Base-by-base conservation (phyloP, 1,284 basidiomycete genomes). In the Quambalaria eucalypti region DNA sequence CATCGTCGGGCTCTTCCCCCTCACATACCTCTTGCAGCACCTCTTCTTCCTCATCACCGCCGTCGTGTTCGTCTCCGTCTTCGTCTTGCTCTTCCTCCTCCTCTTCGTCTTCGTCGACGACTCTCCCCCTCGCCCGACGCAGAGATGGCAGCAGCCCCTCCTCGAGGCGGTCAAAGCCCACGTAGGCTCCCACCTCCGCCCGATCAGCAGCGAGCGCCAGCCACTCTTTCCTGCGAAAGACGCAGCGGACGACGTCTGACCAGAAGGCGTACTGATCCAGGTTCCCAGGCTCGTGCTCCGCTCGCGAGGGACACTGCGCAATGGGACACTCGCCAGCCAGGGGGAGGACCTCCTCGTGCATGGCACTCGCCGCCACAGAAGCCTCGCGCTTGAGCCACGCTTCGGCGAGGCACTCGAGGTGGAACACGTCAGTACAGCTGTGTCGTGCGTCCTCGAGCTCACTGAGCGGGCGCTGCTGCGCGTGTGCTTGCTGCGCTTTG, bases 401-500 rank as follows among this genome's bases (percentile, higher is more conserved):
- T 4, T 76, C 50, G 1, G 86, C 82, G 6, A 92, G 81, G 67
- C 89, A 92, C 0, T 70, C 62, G 0, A 90, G 77, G 73, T 92
- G 89, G 1, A 84, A 81, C 2, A 83, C 73, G 4, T 82, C 77
- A 1, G 64, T 76, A 74, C 85, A 87, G 12, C 64, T n/a, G 3
- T 14, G 16, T 4, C 36, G 60, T 2, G 72, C 40, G n/a, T 50
- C 46, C 9, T 38, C 31, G 10, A 14, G 23, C 10, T 9, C 30
- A n/a, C 14, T 36, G 3, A 9, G 14, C 21, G 28, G 49, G 21
- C 36, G 36, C n/a, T n/a, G n/a, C n/a, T n/a, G n/a, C n/a, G n/a
- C n/a, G n/a, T n/a, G n/a, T n/a, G n/a, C n/a, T n/a, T n/a, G n/a
- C n/a, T n/a, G n/a, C n/a, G n/a, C n/a, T n/a, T n/a, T n/a, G n/a